Base-by-base conservation (phyloP, 306 rosid species). In the Dalbergia oliveri region DNA sequence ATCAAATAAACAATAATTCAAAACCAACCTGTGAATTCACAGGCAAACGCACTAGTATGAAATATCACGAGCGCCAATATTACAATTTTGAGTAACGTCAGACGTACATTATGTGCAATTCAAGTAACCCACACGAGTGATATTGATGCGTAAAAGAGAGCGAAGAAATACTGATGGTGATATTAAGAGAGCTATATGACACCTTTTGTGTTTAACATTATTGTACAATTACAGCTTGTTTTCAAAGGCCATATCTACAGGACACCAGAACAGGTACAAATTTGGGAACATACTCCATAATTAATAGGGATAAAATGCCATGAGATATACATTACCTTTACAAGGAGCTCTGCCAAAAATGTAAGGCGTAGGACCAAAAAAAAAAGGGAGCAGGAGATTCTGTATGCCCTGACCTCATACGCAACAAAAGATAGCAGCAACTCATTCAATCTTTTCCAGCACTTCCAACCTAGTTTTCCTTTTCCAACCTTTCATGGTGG, bases 401-500 rank as follows among this genome's bases (percentile, higher is more conserved):
- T 64, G 53, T 77, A 80, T 33, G 77, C 79, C 71, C 67, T 50
- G 65, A 78, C 77, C 84, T 50, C 18, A 49, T 66, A 18, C 78
- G 66, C 60, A 41, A 72, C 53, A 37, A 73, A 84, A 33, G 15
- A 58, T 26, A 1, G 31, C 64, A 34, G 72, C 45, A 19, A 56
- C 83, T 94, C 92, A 92, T 84, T 96, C 98, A 64, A 96, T 96
- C 91, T 93, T 96, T 87, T 93, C 99, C 51, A 96, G 61, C 56
- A 90, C 78, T 75, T 96, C 99, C 88, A 91, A 83, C 88, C 97
- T 89, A 69, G 93, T 90, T 91, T 96, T 96, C 77, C 99, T 90
- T 90, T 93, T 93, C 99, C 99, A 96, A 69, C 97, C 92, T 90
- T 91, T 96, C 99, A 96, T 91, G 4, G 97, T 11, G 60, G 98